Evolutionary conservation across 257 asterid species (phyloP).

Genomic region (Ilex aquifolium): DNA sequence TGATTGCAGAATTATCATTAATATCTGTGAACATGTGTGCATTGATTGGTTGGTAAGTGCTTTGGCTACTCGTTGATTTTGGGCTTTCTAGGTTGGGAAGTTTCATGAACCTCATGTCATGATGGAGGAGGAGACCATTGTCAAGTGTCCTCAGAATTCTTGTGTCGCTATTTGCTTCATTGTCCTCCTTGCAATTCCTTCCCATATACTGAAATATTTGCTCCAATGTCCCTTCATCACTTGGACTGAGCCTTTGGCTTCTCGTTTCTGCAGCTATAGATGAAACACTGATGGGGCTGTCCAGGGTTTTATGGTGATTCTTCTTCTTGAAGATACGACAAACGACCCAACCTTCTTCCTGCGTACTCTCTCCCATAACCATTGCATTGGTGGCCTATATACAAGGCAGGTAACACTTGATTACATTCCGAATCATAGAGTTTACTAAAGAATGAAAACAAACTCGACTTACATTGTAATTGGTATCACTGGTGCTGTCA

Average conservation of each 20-base stretch:
- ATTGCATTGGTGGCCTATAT: conserved; percentile 18
- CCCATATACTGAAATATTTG: conserved; percentile 33
- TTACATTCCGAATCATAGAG: too few relatives aligned
- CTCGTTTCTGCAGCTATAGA: neutral
- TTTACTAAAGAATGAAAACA: too few relatives aligned
- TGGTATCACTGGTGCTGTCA: conserved; percentile 10
- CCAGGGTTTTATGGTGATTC: conserved; percentile 17
- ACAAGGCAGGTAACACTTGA: neutral
- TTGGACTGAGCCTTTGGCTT: conserved; percentile 6
- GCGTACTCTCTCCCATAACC: conserved; percentile 19
- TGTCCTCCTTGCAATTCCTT: conserved; percentile 12
- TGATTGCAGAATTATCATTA: conserved; percentile 5
- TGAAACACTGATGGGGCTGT: conserved; percentile 5
- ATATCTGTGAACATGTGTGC: conserved; percentile 3
- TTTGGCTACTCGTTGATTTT: neutral
- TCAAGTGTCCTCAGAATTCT: too few relatives aligned
- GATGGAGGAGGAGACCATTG: neutral
- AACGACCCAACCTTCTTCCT: conserved; percentile 62
- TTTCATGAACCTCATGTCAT: conserved; percentile 20
- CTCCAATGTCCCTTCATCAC: conserved; percentile 32
- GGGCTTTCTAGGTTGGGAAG: conserved; percentile 38
- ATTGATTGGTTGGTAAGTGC: conserved; percentile 5
- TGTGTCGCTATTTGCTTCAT: neutral
- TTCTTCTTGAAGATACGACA: conserved; percentile 65
- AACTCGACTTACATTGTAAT: neutral